Conservation (phyloP, 1,139 yeast species). For the Arxiozyma bovina region DNA sequence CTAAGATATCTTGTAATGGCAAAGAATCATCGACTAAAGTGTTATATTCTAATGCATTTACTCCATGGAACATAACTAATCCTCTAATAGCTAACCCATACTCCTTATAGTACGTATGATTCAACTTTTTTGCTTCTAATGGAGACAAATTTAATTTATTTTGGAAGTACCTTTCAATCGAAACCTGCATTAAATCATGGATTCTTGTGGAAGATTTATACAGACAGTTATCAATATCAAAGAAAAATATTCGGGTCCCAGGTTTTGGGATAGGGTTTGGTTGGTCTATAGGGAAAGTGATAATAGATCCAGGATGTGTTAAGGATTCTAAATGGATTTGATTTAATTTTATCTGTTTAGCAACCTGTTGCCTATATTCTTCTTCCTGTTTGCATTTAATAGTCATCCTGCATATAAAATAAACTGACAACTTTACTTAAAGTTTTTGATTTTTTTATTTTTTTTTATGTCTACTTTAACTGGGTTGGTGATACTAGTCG, state of each 20-base stretch:
- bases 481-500: background rate
- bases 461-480: background rate
- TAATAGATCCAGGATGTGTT: slow-evolving; percentile 30
- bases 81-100: slow-evolving; percentile 95
- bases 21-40: slow-evolving; percentile 82
- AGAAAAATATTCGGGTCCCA: slow-evolving; percentile 50
- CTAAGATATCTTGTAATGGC: slow-evolving; percentile 67
- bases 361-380: slow-evolving; percentile 19
- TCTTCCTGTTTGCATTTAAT: slow-evolving; percentile 11
- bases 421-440: background rate
- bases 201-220: slow-evolving; percentile 66
- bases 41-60: slow-evolving; percentile 85
- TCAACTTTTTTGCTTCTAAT: slow-evolving; percentile 68
- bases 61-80: slow-evolving; percentile 67
- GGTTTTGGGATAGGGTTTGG: slow-evolving; percentile 22
- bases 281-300: slow-evolving; percentile 21
- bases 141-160: slow-evolving; percentile 49
- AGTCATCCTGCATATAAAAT: slow-evolving; percentile 1
- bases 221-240: slow-evolving; percentile 88
- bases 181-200: slow-evolving; percentile 80
- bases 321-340: slow-evolving; percentile 29
- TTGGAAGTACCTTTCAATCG: slow-evolving; percentile 75
- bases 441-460: background rate
- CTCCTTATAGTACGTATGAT: slow-evolving; percentile 65
- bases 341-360: slow-evolving; percentile 25